Evolutionary conservation across 257 asterid genomes (phyloP), one percentile per base, ranked within the genome.

Genomic region (Henckelia pumila): DNA sequence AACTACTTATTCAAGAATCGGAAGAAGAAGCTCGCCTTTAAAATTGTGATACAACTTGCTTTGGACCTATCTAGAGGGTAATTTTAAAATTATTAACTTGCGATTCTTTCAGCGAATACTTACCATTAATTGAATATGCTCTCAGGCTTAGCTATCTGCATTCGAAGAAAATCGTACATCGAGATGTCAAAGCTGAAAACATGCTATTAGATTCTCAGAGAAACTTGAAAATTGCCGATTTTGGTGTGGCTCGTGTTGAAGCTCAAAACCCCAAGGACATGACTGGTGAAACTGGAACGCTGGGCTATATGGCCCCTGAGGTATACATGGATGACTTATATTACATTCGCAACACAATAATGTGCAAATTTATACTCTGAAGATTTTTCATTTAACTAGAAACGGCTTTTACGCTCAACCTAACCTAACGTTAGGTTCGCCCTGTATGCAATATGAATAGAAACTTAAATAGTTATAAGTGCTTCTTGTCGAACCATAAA

Each of bases 251-350:
- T 64, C 96, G 98, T 60, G 97, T 92, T 56, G 98, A 92, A 73
- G 98, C 98, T 20, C 96, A 86, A 68, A 92, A 92, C 67, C 98
- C 98, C 0, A 76, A 77, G 81, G 98, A 92, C 77, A 92, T 92
- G 98, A 92, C 98, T 1, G 98, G 98, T 65, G 98, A 92, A 84
- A 92, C 98, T 0, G 98, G 98, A 74, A 92, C 98, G 7, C 97
- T 92, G 23, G 96, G 97, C 74, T 92, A 92, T 77, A 92, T 92
- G 98, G 98, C 98, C 10, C 98, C 98, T 1, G 97, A 92, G 97
- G 96, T 92, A 40, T 14, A 40, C 52, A 35, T 11, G 19, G 19
- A 40, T 40, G 52, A 40, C 19, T 40, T 40, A 40, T 40, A 40
- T 40, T 37, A 11, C 52, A 40, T 40, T 13, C 52, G 52, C 13